Conservation (phyloP, 352 stramenopile species). For the Pythium sukuiense region DNA sequence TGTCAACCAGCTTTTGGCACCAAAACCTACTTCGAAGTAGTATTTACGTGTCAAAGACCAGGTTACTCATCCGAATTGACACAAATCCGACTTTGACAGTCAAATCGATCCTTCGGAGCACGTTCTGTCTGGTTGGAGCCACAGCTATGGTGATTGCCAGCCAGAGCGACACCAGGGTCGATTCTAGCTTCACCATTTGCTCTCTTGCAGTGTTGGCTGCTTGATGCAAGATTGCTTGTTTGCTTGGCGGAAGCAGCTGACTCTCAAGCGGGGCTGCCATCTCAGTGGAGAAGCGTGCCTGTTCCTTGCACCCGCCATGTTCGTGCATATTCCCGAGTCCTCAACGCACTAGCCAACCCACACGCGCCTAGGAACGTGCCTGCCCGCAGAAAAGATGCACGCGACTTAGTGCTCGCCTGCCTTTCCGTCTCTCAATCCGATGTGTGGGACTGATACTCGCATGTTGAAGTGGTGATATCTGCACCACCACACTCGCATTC, state of each 20-base stretch:
- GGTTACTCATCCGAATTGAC: too few species aligned
- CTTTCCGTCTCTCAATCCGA: background rate
- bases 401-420: background rate
- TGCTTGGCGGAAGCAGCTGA: too few species aligned
- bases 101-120: too few species aligned
- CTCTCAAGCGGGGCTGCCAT: background rate
- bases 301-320: background rate
- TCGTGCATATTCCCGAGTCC: background rate
- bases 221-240: background rate
- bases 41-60: too few species aligned
- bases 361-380: conserved; percentile 21
- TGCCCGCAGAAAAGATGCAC: conserved; percentile 24
- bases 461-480: conserved; percentile 23
- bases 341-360: conserved; percentile 13
- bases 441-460: background rate
- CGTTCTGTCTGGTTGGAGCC: too few species aligned
- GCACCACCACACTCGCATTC: background rate
- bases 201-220: background rate
- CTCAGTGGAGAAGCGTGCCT: background rate
- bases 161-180: too few species aligned
- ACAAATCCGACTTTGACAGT: too few species aligned
- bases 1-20: background rate
- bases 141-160: too few species aligned
- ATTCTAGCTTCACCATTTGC: too few species aligned
- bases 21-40: too few species aligned